Percentiles rank a stretch among this genome's conserved stretches.
phyloP scores from a whole-genome alignment of 1,139 yeast genomes.

The Yamadazyma conglobata region DNA sequence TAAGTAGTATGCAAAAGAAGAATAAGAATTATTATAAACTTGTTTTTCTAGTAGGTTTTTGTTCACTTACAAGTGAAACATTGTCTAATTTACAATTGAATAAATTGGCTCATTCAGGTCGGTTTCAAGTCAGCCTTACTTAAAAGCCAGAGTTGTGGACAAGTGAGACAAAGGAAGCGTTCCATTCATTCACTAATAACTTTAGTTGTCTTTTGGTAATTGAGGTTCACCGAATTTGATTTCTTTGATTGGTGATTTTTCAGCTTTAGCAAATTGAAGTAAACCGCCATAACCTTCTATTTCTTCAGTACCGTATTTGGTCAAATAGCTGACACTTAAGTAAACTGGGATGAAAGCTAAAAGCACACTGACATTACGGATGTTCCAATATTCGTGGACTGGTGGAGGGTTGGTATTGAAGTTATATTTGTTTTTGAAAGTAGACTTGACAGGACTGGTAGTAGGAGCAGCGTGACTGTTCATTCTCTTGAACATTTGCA shows the following conservation, averaged over 20 bases:
- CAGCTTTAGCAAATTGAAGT: constrained; percentile 34
- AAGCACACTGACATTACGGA: constrained; percentile 34
- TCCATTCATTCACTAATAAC: too few species aligned
- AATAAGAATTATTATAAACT: too few species aligned
- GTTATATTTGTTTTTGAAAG: constrained; percentile 42
- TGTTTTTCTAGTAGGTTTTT: too few species aligned
- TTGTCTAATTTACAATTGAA: too few species aligned
- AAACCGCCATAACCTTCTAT: constrained; percentile 33
- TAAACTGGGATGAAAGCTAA: constrained; percentile 40
- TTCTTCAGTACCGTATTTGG: constrained; percentile 29
- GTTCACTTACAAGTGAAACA: too few species aligned
- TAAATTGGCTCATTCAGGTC: too few species aligned
- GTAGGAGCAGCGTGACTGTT: constrained; percentile 26
- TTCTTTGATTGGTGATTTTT: constrained; percentile 36
- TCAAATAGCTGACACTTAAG: constrained; percentile 33
- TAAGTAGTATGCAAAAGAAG: too few species aligned
- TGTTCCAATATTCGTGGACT: constrained; percentile 48
- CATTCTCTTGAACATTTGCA: constrained; percentile 21
- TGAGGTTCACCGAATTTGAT: constrained; percentile 41
- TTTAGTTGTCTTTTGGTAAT: constrained; percentile 9
- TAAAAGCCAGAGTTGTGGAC: too few species aligned
- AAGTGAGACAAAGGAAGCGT: too few species aligned
- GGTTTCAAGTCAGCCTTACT: too few species aligned
- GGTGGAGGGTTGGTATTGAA: constrained; percentile 47
- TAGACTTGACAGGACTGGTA: constrained; percentile 20